Percentiles rank a stretch among this genome's conserved stretches.
phyloP scores from a whole-genome alignment of 129 eudicot genomes.

The Solidago caesia region DNA sequence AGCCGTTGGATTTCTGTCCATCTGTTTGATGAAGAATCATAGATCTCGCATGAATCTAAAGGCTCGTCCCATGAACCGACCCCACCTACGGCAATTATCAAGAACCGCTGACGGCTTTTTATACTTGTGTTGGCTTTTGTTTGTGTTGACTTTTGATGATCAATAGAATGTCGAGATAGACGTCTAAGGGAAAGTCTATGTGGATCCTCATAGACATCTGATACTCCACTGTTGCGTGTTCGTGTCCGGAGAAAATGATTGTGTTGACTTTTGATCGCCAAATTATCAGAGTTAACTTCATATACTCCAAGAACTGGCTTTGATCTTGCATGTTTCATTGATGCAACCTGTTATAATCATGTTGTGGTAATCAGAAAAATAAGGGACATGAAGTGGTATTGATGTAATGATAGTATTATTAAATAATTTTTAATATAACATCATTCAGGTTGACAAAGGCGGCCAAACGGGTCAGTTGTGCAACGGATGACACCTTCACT shows the following conservation, averaged over 20 bases:
- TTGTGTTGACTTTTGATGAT: conserved; percentile 38
- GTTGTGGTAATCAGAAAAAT: background rate
- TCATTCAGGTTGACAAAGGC: background rate
- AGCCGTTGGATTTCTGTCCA: conserved; percentile 74
- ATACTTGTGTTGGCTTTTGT: conserved; percentile 30
- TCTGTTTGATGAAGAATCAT: conserved; percentile 63
- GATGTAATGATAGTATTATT: background rate
- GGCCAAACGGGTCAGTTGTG: background rate
- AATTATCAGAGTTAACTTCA: conserved; percentile 48
- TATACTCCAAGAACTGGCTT: conserved; percentile 67
- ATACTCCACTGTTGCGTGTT: conserved; percentile 47
- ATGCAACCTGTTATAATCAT: conserved; percentile 26
- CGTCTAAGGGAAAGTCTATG: conserved; percentile 75
- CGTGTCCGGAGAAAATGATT: conserved; percentile 51
- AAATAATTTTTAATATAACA: background rate
- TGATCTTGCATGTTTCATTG: conserved; percentile 79
- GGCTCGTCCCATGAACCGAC: conserved; percentile 84
- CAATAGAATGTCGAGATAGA: conserved; percentile 43
- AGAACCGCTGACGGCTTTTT: conserved; percentile 49
- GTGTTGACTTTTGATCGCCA: conserved; percentile 42
- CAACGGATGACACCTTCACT: background rate
- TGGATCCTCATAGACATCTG: conserved; percentile 86
- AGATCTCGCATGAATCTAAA: conserved; percentile 70
- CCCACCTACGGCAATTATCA: conserved; percentile 76
- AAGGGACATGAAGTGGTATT: background rate